Percentiles rank a stretch among this genome's conserved stretches.
phyloP scores from a whole-genome alignment of 441 rosid species.

The Gossypium trilobum region DNA sequence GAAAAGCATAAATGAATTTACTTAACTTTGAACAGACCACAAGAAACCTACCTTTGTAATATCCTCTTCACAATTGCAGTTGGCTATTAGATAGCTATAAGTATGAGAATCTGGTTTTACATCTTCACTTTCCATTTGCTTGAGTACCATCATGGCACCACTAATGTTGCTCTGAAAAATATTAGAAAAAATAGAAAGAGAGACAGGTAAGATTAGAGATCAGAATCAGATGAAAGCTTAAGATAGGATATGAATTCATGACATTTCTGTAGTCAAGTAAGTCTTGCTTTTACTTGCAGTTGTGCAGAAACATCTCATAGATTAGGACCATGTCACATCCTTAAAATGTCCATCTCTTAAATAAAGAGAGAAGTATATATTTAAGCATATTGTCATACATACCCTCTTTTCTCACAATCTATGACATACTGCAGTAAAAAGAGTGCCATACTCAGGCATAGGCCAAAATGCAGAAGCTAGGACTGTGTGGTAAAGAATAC shows the following conservation, averaged over 20 bases:
- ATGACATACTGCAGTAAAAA: background rate
- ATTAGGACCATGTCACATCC: background rate
- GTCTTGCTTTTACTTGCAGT: background rate
- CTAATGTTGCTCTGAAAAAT: conserved; percentile 45
- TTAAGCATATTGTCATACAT: background rate
- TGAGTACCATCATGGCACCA: conserved; percentile 42
- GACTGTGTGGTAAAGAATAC: background rate
- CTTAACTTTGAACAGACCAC: background rate
- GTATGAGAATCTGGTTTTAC: conserved; percentile 67
- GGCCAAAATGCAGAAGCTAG: background rate
- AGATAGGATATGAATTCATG: background rate
- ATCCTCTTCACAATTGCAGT: conserved; percentile 47
- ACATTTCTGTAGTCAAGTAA: background rate
- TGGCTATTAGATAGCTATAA: conserved; percentile 52
- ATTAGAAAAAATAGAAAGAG: background rate
- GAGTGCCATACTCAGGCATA: background rate
- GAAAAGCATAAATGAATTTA: conserved; percentile 2
- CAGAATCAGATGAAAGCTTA: background rate
- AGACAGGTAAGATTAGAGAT: background rate
- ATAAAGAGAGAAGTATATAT: background rate
- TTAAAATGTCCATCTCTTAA: background rate
- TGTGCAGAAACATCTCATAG: background rate
- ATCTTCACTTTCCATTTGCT: conserved; percentile 56
- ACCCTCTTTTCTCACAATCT: background rate
- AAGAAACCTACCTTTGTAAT: conserved; percentile 46